These are phyloP conservation scores for Penicillium paneum DNA, from an alignment of 2,329 filamentous ascomycete genomes.

Conservation along the genomic window DNA sequence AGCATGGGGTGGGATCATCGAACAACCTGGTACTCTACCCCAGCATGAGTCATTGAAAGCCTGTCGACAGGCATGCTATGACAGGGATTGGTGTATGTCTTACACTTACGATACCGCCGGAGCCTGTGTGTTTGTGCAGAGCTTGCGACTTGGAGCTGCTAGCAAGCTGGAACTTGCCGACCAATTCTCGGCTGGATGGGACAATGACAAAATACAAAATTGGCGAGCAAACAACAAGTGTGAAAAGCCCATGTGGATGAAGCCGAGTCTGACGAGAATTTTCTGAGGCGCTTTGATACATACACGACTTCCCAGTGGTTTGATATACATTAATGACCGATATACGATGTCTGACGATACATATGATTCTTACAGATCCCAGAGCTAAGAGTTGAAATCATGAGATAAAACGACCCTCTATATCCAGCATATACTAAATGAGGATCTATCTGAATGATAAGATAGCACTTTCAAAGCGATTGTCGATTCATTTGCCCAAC, in stretches of 20 bases:
- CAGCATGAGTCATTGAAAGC: slow-evolving; percentile 30
- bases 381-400: background rate
- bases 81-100: slow-evolving; percentile 23
- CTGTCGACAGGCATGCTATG: slow-evolving; percentile 28
- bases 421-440: background rate
- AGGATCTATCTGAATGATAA: background rate
- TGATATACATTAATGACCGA: background rate
- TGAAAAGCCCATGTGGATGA: slow-evolving; percentile 24
- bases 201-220: slow-evolving; percentile 25
- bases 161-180: slow-evolving; percentile 12
- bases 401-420: no score
- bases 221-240: slow-evolving; percentile 22
- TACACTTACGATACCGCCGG: slow-evolving; percentile 25
- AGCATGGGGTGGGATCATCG: slow-evolving; percentile 32
- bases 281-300: slow-evolving; percentile 14
- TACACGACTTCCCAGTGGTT: background rate
- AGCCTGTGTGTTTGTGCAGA: slow-evolving; percentile 24
- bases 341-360: background rate
- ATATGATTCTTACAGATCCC: background rate
- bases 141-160: slow-evolving; percentile 22
- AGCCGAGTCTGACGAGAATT: slow-evolving; percentile 26
- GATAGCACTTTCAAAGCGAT: slow-evolving; percentile 7
- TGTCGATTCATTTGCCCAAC: slow-evolving; percentile 17
- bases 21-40: slow-evolving; percentile 24
- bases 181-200: slow-evolving; percentile 27